Evolutionary conservation across 208 protist genomes (phyloP).

Genomic region (Leptomonas pyrrhocoris): DNA sequence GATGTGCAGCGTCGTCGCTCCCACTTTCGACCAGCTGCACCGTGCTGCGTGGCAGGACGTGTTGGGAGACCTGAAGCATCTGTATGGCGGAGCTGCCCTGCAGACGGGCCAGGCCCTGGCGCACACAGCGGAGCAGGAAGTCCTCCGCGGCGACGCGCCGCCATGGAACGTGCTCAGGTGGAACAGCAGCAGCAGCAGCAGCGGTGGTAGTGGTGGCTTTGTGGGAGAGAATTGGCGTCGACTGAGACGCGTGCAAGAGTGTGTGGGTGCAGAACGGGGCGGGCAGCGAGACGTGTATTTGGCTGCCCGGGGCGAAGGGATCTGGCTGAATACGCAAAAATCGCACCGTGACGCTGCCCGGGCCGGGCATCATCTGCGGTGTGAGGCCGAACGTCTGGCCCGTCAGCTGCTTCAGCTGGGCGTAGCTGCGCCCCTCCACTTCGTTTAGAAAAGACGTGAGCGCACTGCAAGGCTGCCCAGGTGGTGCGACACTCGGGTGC

Average conservation of each 20-base stretch:
- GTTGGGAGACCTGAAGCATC: constrained; percentile 77
- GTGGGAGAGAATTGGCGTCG: background rate
- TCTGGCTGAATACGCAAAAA: constrained; percentile 70
- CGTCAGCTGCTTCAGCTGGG: constrained; percentile 59
- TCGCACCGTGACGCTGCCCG: constrained; percentile 19
- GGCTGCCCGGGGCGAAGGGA: constrained; percentile 80
- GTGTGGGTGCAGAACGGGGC: constrained; percentile 20
- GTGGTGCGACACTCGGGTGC: background rate
- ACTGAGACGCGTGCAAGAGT: constrained; percentile 1
- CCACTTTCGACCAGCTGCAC: constrained; percentile 44
- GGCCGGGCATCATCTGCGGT: constrained; percentile 1
- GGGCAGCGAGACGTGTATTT: constrained; percentile 44
- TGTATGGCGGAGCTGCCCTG: constrained; percentile 59
- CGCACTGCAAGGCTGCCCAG: constrained; percentile 1
- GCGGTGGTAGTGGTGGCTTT: background rate
- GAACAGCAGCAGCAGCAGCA: background rate
- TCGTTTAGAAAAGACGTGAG: constrained; percentile 41
- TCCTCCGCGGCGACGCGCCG: constrained; percentile 66
- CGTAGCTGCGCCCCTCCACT: constrained; percentile 60
- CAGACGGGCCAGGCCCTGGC: constrained; percentile 8
- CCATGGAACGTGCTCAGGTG: constrained; percentile 18
- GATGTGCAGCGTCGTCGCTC: background rate
- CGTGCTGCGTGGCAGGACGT: constrained; percentile 88
- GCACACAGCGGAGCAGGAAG: constrained; percentile 62
- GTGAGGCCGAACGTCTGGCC: constrained; percentile 40